These are phyloP conservation scores for Eruca vesicaria DNA, from an alignment of 441 rosid genomes.

Conservation along the genomic window DNA sequence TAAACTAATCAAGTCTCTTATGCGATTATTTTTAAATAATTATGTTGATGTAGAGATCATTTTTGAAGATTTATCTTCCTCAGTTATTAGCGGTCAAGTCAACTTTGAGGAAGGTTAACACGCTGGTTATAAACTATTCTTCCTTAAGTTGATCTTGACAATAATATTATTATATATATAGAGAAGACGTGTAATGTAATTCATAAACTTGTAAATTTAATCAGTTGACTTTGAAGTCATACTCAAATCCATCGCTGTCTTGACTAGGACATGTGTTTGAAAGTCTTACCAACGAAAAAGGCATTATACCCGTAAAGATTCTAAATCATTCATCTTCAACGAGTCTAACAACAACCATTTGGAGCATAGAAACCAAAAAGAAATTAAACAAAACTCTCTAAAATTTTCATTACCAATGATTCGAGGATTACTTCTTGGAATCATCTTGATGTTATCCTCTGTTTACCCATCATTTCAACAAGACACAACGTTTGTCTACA, in stretches of 20 bases:
- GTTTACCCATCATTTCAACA: slow-evolving; percentile 1
- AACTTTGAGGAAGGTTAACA: too few species aligned
- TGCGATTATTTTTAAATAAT: too few species aligned
- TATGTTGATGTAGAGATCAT: too few species aligned
- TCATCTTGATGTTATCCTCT: neutral
- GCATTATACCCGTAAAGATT: neutral
- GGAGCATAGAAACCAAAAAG: neutral
- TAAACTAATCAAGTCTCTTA: too few species aligned
- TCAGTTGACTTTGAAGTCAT: neutral
- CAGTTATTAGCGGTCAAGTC: too few species aligned
- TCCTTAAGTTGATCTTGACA: too few species aligned
- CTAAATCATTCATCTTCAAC: neutral
- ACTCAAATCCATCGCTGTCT: neutral
- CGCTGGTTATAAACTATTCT: too few species aligned
- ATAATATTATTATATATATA: neutral
- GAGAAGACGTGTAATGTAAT: too few species aligned
- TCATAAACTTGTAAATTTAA: neutral
- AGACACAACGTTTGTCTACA: neutral
- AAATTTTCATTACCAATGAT: slow-evolving; percentile 7
- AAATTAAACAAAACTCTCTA: neutral
- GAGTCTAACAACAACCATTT: slow-evolving; percentile 9
- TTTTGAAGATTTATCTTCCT: too few species aligned
- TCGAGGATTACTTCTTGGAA: neutral
- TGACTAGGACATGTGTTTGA: slow-evolving; percentile 14
- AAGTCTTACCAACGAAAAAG: slow-evolving; percentile 2